Percentiles rank a stretch among this genome's conserved stretches.
Conservation (phyloP, 306 rosid genomes). For the Trichosanthes truncata region DNA sequence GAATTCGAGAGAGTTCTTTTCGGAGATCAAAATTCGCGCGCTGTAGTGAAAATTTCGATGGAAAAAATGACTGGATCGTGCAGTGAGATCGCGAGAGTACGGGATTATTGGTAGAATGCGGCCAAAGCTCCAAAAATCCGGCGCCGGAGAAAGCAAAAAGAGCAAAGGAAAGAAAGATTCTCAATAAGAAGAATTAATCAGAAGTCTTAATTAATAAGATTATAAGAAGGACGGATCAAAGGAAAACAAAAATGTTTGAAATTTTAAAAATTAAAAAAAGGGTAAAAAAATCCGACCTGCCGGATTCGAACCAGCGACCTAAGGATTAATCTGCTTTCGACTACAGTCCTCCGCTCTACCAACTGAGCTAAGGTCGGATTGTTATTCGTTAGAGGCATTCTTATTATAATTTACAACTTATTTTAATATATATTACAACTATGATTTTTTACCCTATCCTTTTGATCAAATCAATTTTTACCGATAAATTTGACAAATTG, state of each 20-base stretch:
- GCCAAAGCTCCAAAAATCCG: not conserved
- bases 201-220: not conserved
- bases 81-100: not conserved
- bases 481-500: too few species aligned
- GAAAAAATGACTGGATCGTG: not conserved
- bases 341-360: constrained; percentile 69
- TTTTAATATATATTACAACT: too few species aligned
- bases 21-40: not conserved
- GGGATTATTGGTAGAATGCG: not conserved
- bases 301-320: constrained; percentile 56
- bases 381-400: not conserved
- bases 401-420: too few species aligned
- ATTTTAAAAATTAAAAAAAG: not conserved
- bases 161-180: not conserved
- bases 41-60: not conserved
- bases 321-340: constrained; percentile 21
- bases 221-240: not conserved
- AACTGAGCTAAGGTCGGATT: constrained; percentile 49
- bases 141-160: not conserved
- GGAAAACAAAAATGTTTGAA: not conserved
- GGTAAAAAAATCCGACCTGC: constrained; percentile 27
- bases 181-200: not conserved
- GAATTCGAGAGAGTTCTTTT: not conserved
- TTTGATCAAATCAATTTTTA: too few species aligned
- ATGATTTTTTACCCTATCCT: too few species aligned